A percentile compares a stretch with the other conserved stretches of the same genome.
Conservation (phyloP, 2,329 filamentous ascomycete species). For the Alternaria sp. region DNA sequence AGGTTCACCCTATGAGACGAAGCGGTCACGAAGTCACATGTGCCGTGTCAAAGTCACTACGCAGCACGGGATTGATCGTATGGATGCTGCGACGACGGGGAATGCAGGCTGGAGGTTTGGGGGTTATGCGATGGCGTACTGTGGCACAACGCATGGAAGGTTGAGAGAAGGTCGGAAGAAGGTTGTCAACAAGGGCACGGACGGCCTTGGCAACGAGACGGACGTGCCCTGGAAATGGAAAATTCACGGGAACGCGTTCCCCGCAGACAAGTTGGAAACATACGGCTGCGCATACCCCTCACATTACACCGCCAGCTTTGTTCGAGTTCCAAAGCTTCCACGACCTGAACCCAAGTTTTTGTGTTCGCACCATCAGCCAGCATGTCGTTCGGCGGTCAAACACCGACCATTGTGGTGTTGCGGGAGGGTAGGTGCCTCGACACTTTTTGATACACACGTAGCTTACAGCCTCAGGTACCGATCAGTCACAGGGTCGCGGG, state of each 20-base stretch:
- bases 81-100: constrained; percentile 1
- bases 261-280: constrained; percentile 27
- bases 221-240: constrained; percentile 25
- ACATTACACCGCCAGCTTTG: constrained; percentile 4
- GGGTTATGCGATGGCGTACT: constrained; percentile 3
- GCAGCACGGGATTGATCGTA: constrained; percentile 1
- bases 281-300: constrained; percentile 26
- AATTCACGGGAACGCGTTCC: constrained; percentile 40
- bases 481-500: constrained; percentile 94
- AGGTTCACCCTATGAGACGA: constrained; percentile 1
- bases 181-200: constrained; percentile 20
- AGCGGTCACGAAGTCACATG: constrained; percentile 16
- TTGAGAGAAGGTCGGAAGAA: constrained; percentile 25
- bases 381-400: constrained; percentile 98
- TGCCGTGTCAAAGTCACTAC: constrained; percentile 7
- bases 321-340: background rate
- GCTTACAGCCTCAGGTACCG: constrained; percentile 72
- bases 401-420: constrained; percentile 96
- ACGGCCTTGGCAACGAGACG: constrained; percentile 14
- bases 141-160: constrained; percentile 39
- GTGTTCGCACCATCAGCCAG: constrained; percentile 33
- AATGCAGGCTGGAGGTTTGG: constrained; percentile 22
- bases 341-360: background rate
- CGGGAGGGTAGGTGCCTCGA: constrained; percentile 78
- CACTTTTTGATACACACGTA: constrained; percentile 20